phyloP scores from a whole-genome alignment of 2,329 filamentous ascomycete species.

The Colletotrichum magnum region DNA sequence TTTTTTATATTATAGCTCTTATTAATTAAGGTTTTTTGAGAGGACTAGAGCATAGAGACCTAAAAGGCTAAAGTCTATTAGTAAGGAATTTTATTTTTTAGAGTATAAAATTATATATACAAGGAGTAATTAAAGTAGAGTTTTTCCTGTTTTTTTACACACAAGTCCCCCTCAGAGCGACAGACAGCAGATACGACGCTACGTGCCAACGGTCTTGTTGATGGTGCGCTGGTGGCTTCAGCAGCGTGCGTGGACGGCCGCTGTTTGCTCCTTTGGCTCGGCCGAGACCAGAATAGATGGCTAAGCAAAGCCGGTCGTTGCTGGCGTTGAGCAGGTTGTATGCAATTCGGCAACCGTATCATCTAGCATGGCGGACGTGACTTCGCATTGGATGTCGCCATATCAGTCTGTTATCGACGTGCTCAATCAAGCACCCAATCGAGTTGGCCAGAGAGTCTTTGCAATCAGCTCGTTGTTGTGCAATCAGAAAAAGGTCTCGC shows the following conservation, averaged over 20 bases:
- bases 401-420: constrained; percentile 7
- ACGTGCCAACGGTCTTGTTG: background rate
- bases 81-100: too few relatives aligned
- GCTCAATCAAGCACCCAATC: constrained; percentile 6
- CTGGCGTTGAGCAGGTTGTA: background rate
- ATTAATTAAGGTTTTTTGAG: too few relatives aligned
- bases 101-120: too few relatives aligned
- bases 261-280: constrained; percentile 12
- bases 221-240: background rate
- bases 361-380: background rate
- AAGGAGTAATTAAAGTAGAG: too few relatives aligned
- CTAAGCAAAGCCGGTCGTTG: constrained; percentile 3
- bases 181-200: constrained; percentile 10
- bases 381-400: constrained; percentile 7
- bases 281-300: background rate
- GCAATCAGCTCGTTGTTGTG: constrained; percentile 6
- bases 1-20: too few relatives aligned
- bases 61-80: too few relatives aligned
- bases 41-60: too few relatives aligned
- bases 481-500: constrained; percentile 16
- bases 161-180: background rate
- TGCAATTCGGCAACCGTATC: background rate
- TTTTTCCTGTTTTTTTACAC: too few relatives aligned
- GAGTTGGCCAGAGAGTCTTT: constrained; percentile 8
- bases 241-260: constrained; percentile 17